Conservation (phyloP, 129 eudicot species). For the Ambrosia artemisiifolia region DNA sequence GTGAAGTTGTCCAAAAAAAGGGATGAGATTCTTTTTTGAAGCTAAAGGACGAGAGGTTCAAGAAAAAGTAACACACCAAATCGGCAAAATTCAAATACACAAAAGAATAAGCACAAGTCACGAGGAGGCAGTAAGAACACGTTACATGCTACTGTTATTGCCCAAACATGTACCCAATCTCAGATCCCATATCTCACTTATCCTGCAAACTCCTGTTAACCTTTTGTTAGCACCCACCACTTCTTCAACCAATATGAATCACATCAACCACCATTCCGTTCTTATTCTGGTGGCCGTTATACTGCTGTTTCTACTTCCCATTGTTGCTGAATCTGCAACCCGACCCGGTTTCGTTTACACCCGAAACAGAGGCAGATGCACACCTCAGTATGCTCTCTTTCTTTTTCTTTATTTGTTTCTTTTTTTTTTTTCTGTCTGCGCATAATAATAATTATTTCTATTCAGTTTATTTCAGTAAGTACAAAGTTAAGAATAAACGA, state of each 20-base stretch:
- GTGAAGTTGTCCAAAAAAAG: not conserved
- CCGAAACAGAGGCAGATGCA: conserved; percentile 78
- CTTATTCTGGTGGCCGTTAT: conserved; percentile 26
- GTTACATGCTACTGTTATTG: conserved; percentile 11
- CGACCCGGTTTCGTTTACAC: conserved; percentile 70
- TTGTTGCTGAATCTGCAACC: conserved; percentile 26
- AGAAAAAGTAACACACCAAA: conserved; percentile 2
- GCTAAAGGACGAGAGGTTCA: conserved; percentile 7
- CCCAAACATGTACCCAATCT: conserved; percentile 25
- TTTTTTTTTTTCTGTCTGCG: no score
- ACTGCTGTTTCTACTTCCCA: conserved; percentile 24
- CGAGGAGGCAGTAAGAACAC: conserved; percentile 22
- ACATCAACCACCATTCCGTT: conserved; percentile 1
- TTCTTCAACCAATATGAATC: not conserved
- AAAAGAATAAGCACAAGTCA: conserved; percentile 30
- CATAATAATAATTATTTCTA: no score
- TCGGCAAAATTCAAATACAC: conserved; percentile 15
- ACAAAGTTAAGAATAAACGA: not conserved
- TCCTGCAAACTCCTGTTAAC: conserved; percentile 26
- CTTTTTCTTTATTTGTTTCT: no score
- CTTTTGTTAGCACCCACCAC: conserved; percentile 23
- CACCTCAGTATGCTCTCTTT: conserved; percentile 64
- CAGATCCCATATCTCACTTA: conserved; percentile 40
- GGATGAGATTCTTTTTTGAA: conserved; percentile 3
- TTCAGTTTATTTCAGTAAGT: not conserved